Base-by-base conservation (phyloP, 1,284 basidiomycete species). In the Apiotrichum porosum region DNA sequence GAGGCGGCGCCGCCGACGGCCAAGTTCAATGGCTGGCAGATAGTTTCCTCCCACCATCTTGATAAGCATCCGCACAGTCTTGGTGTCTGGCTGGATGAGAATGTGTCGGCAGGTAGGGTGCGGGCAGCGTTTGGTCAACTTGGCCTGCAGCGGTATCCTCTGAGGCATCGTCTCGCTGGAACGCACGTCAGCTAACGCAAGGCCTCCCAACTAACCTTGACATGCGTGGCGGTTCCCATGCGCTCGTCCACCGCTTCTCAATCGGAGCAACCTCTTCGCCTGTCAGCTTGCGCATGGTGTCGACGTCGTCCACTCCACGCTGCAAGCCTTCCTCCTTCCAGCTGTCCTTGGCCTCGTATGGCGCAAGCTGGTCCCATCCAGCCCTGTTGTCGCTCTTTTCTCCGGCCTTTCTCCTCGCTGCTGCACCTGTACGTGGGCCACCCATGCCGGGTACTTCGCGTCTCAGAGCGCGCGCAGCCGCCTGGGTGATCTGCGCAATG, bases 71-170 rank as follows among this genome's bases (percentile, higher is more conserved):
- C 88, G 82, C 28, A 88, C 85, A 6, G 88, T 89, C 70, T 97
- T 98, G 63, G 92, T 87, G 69, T 99, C 95, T 1, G 95, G 95
- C 66, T 97, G 95, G 74, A 97, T 94, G 52, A 98, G 81, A 59
- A 97, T 94, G 73, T 97, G 94, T 14, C 88, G 84, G 69, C 95
- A 99, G 3, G 80, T 80, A 3, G 66, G 57, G 24, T 65, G 55
- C 6, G 90, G 85, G 75, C 95, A 99, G 6, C 95, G 86, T 73
- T 97, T 97, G 3, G 91, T 91, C 42, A 87, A 81, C 72, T 97
- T 97, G 0, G 91, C 87, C 54, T 87, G 86, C 3, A 98, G 79
- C 0, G 90, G 90, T 56, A 97, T 89, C 18, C 94, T 84, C 40
- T 86, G 77, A 0, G 93, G 94, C 59, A 82, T 82, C 0, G 46